These are phyloP conservation scores for sorghum (Sorghum bicolor) DNA, from an alignment of 176 grass and related monocot species.

Conservation along the genomic window DNA sequence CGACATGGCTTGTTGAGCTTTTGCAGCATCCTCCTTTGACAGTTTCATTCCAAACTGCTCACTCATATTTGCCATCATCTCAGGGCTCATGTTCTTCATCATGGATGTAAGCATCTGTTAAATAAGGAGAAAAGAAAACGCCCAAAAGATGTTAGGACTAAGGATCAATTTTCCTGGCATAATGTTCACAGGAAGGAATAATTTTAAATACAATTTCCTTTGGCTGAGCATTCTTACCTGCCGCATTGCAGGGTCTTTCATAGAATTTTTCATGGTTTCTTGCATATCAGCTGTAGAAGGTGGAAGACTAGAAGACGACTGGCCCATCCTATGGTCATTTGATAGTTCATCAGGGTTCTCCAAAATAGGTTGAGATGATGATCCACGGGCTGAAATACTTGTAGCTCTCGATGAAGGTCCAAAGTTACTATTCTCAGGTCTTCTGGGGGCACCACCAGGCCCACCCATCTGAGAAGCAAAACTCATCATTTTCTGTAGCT, in stretches of 20 bases:
- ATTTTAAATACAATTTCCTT: conserved; percentile 1
- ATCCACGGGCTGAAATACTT: conserved; percentile 13
- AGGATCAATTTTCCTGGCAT: neutral
- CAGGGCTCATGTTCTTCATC: conserved; percentile 97
- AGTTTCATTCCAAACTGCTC: conserved; percentile 94
- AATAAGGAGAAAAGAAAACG: conserved; percentile 23
- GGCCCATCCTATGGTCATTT: conserved; percentile 39
- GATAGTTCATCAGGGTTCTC: conserved; percentile 25
- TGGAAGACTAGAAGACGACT: conserved; percentile 45
- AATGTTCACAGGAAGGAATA: neutral
- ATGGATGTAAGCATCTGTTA: conserved; percentile 85
- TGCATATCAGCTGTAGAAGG: conserved; percentile 62
- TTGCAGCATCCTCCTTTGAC: conserved; percentile 85
- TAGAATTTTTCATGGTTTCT: conserved; percentile 72
- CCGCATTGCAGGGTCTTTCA: conserved; percentile 92
- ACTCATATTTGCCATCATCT: conserved; percentile 96
- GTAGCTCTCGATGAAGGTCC: conserved; percentile 33
- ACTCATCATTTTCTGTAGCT: conserved; percentile 77
- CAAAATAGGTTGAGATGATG: conserved; percentile 19
- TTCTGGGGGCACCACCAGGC: conserved; percentile 25
- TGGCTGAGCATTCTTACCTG: conserved; percentile 54
- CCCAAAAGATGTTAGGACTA: conserved; percentile 12
- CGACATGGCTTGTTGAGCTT: conserved; percentile 84
- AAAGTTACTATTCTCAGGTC: conserved; percentile 37
- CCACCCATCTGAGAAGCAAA: conserved; percentile 67